Evolutionary conservation across 2,329 filamentous ascomycete species (phyloP), one percentile per base, ranked within the genome.

Genomic region (Dissoconium aciculare): DNA sequence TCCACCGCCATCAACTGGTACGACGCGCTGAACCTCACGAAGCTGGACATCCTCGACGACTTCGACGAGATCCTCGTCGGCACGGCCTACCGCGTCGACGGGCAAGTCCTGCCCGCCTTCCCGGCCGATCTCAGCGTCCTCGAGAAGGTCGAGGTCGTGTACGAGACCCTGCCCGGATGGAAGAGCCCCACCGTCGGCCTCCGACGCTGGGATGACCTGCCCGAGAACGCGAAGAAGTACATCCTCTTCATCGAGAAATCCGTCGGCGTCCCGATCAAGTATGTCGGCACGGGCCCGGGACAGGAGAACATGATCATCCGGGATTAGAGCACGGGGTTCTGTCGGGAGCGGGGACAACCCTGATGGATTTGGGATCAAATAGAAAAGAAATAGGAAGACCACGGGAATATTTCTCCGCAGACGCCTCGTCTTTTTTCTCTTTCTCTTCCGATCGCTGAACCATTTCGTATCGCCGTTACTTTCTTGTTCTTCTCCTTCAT

Each of bases 21-120:
- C 56, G 72, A 71, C 0, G 55, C 61, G 26, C 57, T 74, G 45
- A 75, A 76, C 56, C 57, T 75, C 34, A 75, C 71, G 34, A 75
- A 75, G 55, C 65, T 80, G 13, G 75, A 81, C 44, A 66, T 83
- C 21, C 64, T 84, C 11, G 78, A 84, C 51, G 69, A 69, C 17
- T 83, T 92, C 51, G 63, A 69, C 6, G 74, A 72, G 47, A 68
- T 91, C 56, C 79, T 84, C 54, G 64, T 81, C 30, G 78, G 78
- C 11, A 69, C 78, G 10, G 73, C 70, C 2, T 92, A 92, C 59
- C 60, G 60, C 9, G 43, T 69, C 47, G 64, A 68, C 30, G 69
- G 68, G 26, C 49, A 67, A 46, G 57, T 59, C 33, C 54, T 78
- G 8, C 61, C 67, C 11, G 70, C 65, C 9, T 82, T 78, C 64